Evolutionary conservation across 139 green algal species (phyloP), one percentile per base, ranked within the genome.

Genomic region (Chlamydomonas asymmetrica): DNA sequence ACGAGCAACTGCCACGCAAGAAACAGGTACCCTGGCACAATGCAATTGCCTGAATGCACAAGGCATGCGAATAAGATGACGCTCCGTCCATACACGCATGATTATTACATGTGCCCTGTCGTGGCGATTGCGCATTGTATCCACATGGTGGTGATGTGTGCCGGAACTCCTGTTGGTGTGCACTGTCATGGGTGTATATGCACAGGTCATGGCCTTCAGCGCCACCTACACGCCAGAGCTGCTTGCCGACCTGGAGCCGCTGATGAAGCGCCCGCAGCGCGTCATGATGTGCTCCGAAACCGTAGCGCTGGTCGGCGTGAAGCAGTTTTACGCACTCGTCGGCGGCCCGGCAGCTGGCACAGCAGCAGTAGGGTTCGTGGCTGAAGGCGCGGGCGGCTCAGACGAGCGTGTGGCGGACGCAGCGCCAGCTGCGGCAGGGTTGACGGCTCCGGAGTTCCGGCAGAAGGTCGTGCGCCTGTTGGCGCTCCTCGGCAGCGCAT

Each of bases 141-240:
- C n/a, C n/a, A n/a, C n/a, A n/a, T n/a, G n/a, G n/a, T n/a, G n/a
- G n/a, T n/a, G n/a, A n/a, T n/a, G n/a, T n/a, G n/a, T n/a, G n/a
- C n/a, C n/a, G n/a, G n/a, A n/a, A n/a, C n/a, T n/a, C n/a, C n/a
- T n/a, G n/a, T n/a, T n/a, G n/a, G n/a, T n/a, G n/a, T n/a, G n/a
- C n/a, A n/a, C n/a, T n/a, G n/a, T n/a, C n/a, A n/a, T n/a, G n/a
- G n/a, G n/a, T n/a, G n/a, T n/a, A n/a, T n/a, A n/a, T n/a, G 5
- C 22, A 9, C 85, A 96, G 89, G 83, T 92, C 38, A 56, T 96
- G 27, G 92, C 92, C 16, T 85, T 94, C 37, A 91, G 82, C 3
- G 92, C 92, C 41, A 97, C 92, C 20, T 97, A 85, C 83, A 86
- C 80, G 0, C 41, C 71, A 0, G 79, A 82, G 41, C 71, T 90